phyloP scores from a whole-genome alignment of 768 basidiomycete species.

The Punctularia strigosozonata region DNA sequence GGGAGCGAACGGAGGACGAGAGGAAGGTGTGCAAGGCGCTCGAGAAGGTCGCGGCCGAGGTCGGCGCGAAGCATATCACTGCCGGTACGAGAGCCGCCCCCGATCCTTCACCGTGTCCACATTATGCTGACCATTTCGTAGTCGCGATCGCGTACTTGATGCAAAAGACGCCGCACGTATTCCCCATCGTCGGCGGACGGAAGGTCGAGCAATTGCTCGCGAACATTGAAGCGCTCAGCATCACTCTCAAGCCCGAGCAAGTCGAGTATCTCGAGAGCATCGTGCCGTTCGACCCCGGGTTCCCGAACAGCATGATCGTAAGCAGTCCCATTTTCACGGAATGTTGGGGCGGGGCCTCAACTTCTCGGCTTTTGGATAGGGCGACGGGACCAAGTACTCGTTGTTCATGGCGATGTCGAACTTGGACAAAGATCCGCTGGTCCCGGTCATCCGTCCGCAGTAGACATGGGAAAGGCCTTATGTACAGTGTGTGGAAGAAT shows the following conservation, averaged over 20 bases:
- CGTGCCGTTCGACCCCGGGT: constrained; percentile 34
- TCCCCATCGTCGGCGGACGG: constrained; percentile 39
- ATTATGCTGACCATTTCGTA: constrained; percentile 6
- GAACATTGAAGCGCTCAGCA: constrained; percentile 39
- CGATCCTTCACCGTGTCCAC: not conserved
- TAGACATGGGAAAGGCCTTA: too few relatives aligned
- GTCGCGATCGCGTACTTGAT: constrained; percentile 45
- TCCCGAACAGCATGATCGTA: constrained; percentile 24
- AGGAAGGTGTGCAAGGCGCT: constrained; percentile 28
- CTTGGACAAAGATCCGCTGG: constrained; percentile 11
- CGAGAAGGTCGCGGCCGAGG: constrained; percentile 37
- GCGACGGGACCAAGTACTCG: constrained; percentile 14
- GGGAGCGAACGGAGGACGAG: constrained; percentile 37
- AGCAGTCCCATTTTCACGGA: constrained; percentile 7
- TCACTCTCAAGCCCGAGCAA: constrained; percentile 32
- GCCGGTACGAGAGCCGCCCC: constrained; percentile 22
- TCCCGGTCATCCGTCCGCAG: constrained; percentile 9
- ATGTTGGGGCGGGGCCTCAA: not conserved
- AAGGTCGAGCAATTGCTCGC: constrained; percentile 39
- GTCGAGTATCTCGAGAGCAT: constrained; percentile 31
- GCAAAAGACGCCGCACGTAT: constrained; percentile 41
- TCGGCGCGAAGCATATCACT: constrained; percentile 35
- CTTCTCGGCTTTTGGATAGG: constrained; percentile 11
- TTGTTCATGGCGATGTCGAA: constrained; percentile 10
- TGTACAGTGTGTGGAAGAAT: too few relatives aligned